A percentile compares a stretch with the other conserved stretches of the same genome.
Evolutionary conservation across 768 basidiomycete genomes (phyloP).

Genomic region (Dictyophora rubrovolvata): DNA sequence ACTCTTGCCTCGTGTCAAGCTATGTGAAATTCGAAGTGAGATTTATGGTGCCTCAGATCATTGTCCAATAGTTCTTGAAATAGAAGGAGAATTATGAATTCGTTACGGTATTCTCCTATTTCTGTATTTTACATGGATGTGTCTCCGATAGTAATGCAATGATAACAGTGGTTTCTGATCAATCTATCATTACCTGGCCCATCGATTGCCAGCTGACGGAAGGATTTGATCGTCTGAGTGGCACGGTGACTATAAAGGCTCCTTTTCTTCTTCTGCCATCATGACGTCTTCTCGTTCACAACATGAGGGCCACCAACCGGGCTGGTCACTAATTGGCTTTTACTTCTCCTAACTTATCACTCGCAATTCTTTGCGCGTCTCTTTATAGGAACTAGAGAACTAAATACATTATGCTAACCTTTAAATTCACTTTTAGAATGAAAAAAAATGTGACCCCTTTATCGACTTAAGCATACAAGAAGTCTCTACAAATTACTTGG

Average conservation of each 20-base stretch:
- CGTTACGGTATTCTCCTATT: conserved; percentile 1
- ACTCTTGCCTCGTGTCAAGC: conserved; percentile 50
- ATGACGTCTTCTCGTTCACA: neutral
- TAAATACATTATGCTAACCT: too few species aligned
- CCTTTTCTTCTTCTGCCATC: neutral
- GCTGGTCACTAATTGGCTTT: too few species aligned
- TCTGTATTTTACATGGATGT: neutral
- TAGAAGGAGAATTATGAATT: conserved; percentile 35
- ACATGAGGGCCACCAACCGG: too few species aligned
- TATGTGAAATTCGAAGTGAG: conserved; percentile 79
- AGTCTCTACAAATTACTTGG: too few species aligned
- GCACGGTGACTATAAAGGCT: neutral
- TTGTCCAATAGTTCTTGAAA: conserved; percentile 70
- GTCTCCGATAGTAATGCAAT: neutral
- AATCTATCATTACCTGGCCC: too few species aligned
- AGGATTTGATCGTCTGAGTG: neutral
- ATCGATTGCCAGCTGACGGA: too few species aligned
- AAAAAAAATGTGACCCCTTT: too few species aligned
- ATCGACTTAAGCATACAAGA: too few species aligned
- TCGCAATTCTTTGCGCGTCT: too few species aligned
- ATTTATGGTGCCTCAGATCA: conserved; percentile 87
- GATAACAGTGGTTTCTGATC: neutral
- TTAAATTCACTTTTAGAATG: too few species aligned
- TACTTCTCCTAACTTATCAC: too few species aligned
- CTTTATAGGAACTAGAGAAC: too few species aligned